Evolutionary conservation across 495 filamentous ascomycete genomes (phyloP).

Genomic region (Lichenothelia convexa): DNA sequence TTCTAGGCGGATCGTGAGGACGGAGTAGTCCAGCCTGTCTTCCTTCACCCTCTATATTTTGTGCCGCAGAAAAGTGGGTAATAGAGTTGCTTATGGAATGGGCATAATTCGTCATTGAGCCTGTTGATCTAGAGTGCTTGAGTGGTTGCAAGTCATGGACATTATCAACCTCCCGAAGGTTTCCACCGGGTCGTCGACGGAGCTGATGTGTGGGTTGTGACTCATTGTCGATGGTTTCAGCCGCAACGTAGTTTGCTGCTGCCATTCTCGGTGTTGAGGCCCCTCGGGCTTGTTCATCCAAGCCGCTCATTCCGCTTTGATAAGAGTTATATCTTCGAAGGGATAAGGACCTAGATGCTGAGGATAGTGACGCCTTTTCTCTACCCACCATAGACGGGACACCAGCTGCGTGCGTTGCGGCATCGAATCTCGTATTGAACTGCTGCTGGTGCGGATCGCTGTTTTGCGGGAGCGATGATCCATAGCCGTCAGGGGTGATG

Average conservation of each 20-base stretch:
- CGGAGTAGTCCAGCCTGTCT: not conserved
- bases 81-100: conserved; percentile 48
- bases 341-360: conserved; percentile 13
- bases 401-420: no score
- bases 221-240: no score
- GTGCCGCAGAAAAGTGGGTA: conserved; percentile 19
- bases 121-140: conserved; percentile 48
- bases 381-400: no score
- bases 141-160: conserved; percentile 47
- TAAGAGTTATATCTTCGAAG: conserved; percentile 52
- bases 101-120: conserved; percentile 49
- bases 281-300: no score
- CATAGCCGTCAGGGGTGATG: no score
- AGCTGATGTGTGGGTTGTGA: conserved; percentile 36
- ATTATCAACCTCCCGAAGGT: conserved; percentile 63
- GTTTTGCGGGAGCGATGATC: no score
- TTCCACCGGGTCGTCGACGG: conserved; percentile 71
- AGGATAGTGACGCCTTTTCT: no score
- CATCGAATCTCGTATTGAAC: no score
- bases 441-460: no score
- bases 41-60: not conserved
- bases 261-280: no score
- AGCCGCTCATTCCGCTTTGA: conserved; percentile 51
- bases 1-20: not conserved
- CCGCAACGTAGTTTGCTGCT: no score